A percentile compares a stretch with the other conserved stretches of the same genome.
Conservation (phyloP, 2,329 filamentous ascomycete genomes). For the Cladophialophora carrionii region DNA sequence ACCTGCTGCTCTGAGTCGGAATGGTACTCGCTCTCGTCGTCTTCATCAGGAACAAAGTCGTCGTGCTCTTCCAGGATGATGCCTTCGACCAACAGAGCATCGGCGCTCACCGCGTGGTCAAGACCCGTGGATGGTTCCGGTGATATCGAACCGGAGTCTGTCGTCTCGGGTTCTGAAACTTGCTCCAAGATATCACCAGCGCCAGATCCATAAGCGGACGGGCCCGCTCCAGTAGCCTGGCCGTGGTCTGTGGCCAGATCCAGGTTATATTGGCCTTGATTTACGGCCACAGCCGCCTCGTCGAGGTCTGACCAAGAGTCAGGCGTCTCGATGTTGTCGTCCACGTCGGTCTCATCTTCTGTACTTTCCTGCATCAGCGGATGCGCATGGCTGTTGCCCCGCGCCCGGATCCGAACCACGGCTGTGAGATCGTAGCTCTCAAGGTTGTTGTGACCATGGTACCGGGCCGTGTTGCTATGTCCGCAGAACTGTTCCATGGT, state of each 20-base stretch:
- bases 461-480: constrained; percentile 32
- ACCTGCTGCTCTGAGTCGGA: constrained; percentile 16
- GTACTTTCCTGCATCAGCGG: constrained; percentile 20
- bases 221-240: not conserved
- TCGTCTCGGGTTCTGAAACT: not conserved
- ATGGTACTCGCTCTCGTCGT: constrained; percentile 18
- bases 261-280: not conserved
- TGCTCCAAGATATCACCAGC: not conserved
- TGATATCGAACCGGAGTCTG: not conserved
- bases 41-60: constrained; percentile 26
- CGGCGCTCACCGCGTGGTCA: not conserved
- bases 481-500: constrained; percentile 49
- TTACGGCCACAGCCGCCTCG: constrained; percentile 6
- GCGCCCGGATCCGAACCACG: constrained; percentile 34
- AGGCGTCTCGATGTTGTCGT: constrained; percentile 28
- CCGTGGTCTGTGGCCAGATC: not conserved
- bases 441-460: constrained; percentile 28
- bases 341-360: constrained; percentile 29
- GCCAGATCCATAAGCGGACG: not conserved
- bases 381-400: constrained; percentile 35
- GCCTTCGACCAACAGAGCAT: constrained; percentile 3
- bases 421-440: constrained; percentile 37
- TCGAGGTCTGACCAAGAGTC: constrained; percentile 31
- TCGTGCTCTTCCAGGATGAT: constrained; percentile 7
- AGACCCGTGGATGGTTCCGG: not conserved